Percentiles rank a stretch among this genome's conserved stretches.
phyloP scores from a whole-genome alignment of 2,329 filamentous ascomycete species.

The Tothia fuscella region DNA sequence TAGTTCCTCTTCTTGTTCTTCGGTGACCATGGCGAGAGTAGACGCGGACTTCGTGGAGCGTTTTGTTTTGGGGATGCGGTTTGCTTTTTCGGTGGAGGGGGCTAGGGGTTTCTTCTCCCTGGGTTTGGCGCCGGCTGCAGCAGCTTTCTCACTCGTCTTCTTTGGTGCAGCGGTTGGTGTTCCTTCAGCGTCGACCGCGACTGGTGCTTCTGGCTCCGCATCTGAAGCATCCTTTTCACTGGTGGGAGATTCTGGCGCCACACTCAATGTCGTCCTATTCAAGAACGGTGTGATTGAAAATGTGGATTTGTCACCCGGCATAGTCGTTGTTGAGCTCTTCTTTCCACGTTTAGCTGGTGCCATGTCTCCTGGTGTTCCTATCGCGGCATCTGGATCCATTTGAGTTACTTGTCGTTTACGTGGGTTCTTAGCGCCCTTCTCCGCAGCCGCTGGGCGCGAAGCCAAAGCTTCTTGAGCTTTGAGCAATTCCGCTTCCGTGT shows the following conservation, averaged over 20 bases:
- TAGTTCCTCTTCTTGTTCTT: constrained; percentile 30
- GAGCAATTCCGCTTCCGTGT: constrained; percentile 41
- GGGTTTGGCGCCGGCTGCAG: constrained; percentile 15
- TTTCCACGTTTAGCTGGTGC: constrained; percentile 27
- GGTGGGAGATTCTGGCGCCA: constrained; percentile 33
- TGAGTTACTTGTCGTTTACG: constrained; percentile 31
- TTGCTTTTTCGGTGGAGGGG: constrained; percentile 32
- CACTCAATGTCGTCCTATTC: constrained; percentile 53
- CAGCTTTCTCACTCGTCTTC: constrained; percentile 14
- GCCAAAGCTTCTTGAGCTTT: constrained; percentile 26
- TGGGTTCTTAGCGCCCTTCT: constrained; percentile 26
- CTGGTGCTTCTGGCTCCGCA: constrained; percentile 7
- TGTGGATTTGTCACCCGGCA: constrained; percentile 72
- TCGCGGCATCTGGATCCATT: constrained; percentile 35
- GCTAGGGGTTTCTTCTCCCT: constrained; percentile 32
- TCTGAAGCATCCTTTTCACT: constrained; percentile 16
- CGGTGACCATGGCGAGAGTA: constrained; percentile 31
- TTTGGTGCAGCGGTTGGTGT: constrained; percentile 21
- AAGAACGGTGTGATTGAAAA: constrained; percentile 94
- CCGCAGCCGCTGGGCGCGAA: constrained; percentile 20
- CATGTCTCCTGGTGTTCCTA: constrained; percentile 38
- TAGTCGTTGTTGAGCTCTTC: constrained; percentile 37
- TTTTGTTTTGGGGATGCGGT: constrained; percentile 27
- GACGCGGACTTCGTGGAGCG: constrained; percentile 23
- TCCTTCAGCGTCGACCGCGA: constrained; percentile 13